Conservation (phyloP, 2,329 filamentous ascomycete genomes). For the Trichoderma koningiopsis region DNA sequence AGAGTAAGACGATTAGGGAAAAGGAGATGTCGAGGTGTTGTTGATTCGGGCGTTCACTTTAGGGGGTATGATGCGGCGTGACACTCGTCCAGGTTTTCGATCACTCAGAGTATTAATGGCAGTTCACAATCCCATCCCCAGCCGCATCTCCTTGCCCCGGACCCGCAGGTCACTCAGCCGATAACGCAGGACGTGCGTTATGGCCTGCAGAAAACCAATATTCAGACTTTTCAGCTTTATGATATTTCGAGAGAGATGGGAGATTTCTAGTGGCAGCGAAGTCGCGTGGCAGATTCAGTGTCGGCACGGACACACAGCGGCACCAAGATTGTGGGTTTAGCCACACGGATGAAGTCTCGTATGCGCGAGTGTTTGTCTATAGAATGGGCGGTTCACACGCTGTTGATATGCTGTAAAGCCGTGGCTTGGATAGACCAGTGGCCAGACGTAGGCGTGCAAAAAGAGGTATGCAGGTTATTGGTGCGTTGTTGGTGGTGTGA, state of each 20-base stretch:
- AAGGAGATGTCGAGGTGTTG: neutral
- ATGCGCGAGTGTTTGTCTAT: neutral
- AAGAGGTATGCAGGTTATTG: neutral
- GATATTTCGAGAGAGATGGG: slow-evolving; percentile 31
- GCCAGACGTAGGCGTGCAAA: neutral
- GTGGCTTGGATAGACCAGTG: neutral
- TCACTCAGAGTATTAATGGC: slow-evolving; percentile 35
- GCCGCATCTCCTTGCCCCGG: slow-evolving; percentile 49
- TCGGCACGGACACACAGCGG: slow-evolving; percentile 26
- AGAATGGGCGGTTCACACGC: neutral
- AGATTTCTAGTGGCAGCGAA: slow-evolving; percentile 4
- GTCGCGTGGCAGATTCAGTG: neutral
- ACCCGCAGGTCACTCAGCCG: slow-evolving; percentile 35
- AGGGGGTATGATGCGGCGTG: neutral
- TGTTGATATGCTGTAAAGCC: neutral
- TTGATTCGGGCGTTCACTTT: neutral
- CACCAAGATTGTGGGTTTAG: slow-evolving; percentile 26
- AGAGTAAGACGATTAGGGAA: neutral
- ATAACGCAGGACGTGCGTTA: slow-evolving; percentile 18
- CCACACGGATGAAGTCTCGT: slow-evolving; percentile 17
- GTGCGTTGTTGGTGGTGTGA: neutral
- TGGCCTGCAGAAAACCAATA: neutral
- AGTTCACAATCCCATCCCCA: slow-evolving; percentile 47
- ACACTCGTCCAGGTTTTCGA: slow-evolving; percentile 37
- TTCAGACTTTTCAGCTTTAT: neutral